Conservation (phyloP, 495 filamentous ascomycete species). For the Aspergillus panamensis region DNA sequence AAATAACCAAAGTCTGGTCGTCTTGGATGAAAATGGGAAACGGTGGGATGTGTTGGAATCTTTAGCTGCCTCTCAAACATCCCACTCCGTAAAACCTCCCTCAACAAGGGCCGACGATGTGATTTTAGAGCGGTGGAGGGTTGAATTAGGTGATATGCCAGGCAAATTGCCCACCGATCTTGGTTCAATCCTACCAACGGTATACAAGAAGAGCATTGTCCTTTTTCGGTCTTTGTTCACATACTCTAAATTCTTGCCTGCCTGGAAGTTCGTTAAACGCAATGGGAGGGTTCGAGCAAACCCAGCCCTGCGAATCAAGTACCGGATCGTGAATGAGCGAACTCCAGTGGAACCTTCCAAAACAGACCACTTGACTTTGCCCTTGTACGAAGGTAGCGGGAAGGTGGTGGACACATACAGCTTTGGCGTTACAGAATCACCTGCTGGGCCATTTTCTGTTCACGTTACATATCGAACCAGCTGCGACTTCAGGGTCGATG, state of each 20-base stretch:
- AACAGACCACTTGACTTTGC: constrained; percentile 65
- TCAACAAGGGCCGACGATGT: constrained; percentile 56
- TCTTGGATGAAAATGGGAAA: constrained; percentile 84
- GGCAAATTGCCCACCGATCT: constrained; percentile 57
- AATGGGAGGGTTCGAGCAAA: constrained; percentile 61
- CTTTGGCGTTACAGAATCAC: constrained; percentile 79
- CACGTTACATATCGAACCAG: constrained; percentile 80
- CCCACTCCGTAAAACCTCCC: constrained; percentile 28
- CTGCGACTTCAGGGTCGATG: constrained; percentile 87
- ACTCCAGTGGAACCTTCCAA: constrained; percentile 36
- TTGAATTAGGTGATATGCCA: constrained; percentile 68
- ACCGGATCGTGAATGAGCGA: constrained; percentile 66
- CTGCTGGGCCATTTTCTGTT: constrained; percentile 77
- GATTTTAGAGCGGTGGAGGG: constrained; percentile 83
- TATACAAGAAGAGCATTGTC: constrained; percentile 94
- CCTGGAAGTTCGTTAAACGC: constrained; percentile 79
- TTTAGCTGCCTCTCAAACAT: constrained; percentile 56
- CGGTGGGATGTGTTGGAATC: constrained; percentile 89
- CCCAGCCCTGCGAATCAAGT: constrained; percentile 66
- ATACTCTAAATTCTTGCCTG: constrained; percentile 76
- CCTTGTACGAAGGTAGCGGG: constrained; percentile 63
- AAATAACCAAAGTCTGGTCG: constrained; percentile 79
- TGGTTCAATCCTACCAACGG: constrained; percentile 69
- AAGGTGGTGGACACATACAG: constrained; percentile 70
- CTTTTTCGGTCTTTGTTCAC: constrained; percentile 91